A percentile compares a stretch with the other conserved stretches of the same genome.
Conservation (phyloP, 441 rosid species). For the Melastoma candidum region DNA sequence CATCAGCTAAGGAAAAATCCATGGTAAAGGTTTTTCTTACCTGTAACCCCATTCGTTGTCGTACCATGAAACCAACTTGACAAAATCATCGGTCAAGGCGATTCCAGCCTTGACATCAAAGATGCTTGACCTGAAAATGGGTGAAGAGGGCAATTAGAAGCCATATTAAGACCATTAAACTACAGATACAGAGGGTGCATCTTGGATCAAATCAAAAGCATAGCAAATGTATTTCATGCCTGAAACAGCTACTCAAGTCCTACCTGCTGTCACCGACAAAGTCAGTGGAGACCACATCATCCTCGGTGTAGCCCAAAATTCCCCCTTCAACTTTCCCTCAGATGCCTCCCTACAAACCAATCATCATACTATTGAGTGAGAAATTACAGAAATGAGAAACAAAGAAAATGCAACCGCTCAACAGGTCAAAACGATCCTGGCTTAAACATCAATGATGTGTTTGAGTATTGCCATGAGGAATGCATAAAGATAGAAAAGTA, state of each 20-base stretch:
- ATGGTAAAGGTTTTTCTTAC: conserved; percentile 15
- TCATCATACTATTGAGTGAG: background rate
- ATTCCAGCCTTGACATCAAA: conserved; percentile 82
- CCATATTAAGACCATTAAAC: background rate
- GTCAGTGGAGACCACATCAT: conserved; percentile 68
- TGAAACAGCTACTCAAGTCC: background rate
- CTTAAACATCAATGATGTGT: no score
- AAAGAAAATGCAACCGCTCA: background rate
- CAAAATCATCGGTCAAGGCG: conserved; percentile 49
- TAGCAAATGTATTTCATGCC: no score
- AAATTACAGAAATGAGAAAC: background rate
- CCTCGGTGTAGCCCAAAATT: conserved; percentile 59
- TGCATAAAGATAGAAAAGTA: no score
- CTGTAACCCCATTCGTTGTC: conserved; percentile 93
- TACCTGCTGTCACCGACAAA: conserved; percentile 65
- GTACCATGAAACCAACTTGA: conserved; percentile 66
- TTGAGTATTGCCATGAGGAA: no score
- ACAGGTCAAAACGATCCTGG: no score
- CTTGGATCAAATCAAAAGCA: no score
- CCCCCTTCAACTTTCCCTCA: conserved; percentile 53
- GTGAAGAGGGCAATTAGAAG: background rate
- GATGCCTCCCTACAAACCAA: conserved; percentile 43
- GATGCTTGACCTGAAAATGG: conserved; percentile 47
- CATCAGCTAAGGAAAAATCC: background rate
- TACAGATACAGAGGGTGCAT: no score